Evolutionary conservation across 129 eudicot species (phyloP).

Genomic region (Flaveria brownii): DNA sequence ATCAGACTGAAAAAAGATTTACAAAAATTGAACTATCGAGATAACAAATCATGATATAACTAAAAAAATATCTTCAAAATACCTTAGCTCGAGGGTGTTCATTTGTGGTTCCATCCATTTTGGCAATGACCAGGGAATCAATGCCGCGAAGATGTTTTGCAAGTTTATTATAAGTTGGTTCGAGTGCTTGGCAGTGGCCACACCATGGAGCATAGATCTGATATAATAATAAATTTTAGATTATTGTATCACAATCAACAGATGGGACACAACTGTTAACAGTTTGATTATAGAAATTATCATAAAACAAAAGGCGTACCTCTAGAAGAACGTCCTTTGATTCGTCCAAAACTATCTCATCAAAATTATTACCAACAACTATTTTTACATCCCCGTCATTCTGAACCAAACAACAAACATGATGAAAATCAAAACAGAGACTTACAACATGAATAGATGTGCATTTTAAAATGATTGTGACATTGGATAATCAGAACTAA

Average conservation of each 20-base stretch:
- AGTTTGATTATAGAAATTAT: background rate
- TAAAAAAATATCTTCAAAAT: background rate
- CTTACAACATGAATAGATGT: background rate
- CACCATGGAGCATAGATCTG: conserved; percentile 94
- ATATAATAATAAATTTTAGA: background rate
- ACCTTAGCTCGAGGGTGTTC: conserved; percentile 91
- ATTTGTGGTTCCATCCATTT: conserved; percentile 87
- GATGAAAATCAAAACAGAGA: conserved; percentile 11
- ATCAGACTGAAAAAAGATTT: conserved; percentile 51
- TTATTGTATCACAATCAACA: conserved; percentile 12
- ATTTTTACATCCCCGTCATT: conserved; percentile 88
- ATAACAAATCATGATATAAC: background rate
- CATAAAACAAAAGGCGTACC: conserved; percentile 43
- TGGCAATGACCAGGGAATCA: conserved; percentile 72
- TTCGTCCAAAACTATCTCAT: conserved; percentile 85
- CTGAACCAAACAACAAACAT: conserved; percentile 40
- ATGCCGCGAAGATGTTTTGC: conserved; percentile 65
- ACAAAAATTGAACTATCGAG: background rate
- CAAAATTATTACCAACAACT: conserved; percentile 90
- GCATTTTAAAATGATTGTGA: background rate
- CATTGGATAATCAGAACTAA: background rate
- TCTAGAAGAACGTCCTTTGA: conserved; percentile 98
- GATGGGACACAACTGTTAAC: background rate
- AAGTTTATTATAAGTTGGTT: conserved; percentile 75
- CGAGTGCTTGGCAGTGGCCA: conserved; percentile 76